These are phyloP conservation scores for Lathyrus sativus DNA, from an alignment of 306 rosid genomes.

Conservation along the genomic window DNA sequence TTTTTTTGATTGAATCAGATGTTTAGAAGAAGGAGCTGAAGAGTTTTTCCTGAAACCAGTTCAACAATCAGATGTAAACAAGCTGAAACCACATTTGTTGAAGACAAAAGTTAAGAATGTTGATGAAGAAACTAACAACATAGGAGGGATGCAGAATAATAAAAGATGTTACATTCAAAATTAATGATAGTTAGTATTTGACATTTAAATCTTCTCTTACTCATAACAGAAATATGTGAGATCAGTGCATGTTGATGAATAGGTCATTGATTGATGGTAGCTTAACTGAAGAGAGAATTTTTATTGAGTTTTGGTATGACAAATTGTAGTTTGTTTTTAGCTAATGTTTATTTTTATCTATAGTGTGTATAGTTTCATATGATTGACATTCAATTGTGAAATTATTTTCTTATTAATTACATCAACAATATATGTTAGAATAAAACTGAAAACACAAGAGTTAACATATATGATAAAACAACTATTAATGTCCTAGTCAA, in stretches of 20 bases:
- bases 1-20: constrained; percentile 47
- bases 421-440: too few relatives aligned
- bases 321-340: not conserved
- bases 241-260: constrained; percentile 28
- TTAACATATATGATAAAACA: too few relatives aligned
- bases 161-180: constrained; percentile 14
- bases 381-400: too few relatives aligned
- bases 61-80: constrained; percentile 70
- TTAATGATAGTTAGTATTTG: constrained; percentile 25
- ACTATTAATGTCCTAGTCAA: too few relatives aligned
- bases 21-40: constrained; percentile 90
- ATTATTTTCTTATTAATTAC: too few relatives aligned
- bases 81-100: constrained; percentile 72
- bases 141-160: constrained; percentile 44
- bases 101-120: constrained; percentile 54
- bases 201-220: constrained; percentile 26
- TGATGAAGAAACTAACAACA: constrained; percentile 36
- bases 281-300: constrained; percentile 27
- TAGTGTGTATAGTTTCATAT: too few relatives aligned
- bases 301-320: constrained; percentile 41
- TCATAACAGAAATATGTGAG: constrained; percentile 29
- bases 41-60: constrained; percentile 84
- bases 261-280: constrained; percentile 31
- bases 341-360: constrained; percentile 14
- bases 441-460: too few relatives aligned